Conservation (phyloP, 2,329 filamentous ascomycete genomes). For the Botrytis sinoallii region DNA sequence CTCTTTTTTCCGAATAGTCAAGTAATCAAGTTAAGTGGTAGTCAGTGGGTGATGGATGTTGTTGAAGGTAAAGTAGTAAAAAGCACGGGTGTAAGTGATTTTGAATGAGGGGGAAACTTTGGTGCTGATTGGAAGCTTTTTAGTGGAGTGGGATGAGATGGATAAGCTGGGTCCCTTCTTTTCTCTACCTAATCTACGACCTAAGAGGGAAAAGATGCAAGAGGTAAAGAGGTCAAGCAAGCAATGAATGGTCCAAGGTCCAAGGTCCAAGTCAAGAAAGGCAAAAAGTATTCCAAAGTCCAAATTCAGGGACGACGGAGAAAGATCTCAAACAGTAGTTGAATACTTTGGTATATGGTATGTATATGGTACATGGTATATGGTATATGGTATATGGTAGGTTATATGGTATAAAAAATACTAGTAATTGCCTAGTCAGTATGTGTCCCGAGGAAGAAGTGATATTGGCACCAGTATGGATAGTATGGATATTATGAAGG, state of each 20-base stretch:
- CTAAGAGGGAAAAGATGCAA: no score
- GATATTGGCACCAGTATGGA: no score
- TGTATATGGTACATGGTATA: no score
- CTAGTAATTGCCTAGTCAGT: neutral
- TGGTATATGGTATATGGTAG: no score
- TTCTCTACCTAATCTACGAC: neutral
- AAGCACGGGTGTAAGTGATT: neutral
- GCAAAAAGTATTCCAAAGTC: no score
- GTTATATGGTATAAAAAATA: no score
- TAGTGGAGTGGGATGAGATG: neutral
- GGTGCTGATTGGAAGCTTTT: constrained; percentile 2
- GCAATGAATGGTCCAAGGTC: neutral
- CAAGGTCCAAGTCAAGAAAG: no score
- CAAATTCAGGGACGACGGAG: constrained; percentile 1
- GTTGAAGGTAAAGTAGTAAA: neutral
- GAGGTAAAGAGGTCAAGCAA: neutral
- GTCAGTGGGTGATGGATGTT: neutral
- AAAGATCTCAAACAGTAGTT: neutral
- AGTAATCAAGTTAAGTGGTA: neutral
- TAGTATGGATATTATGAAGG: neutral
- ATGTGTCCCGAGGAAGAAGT: neutral
- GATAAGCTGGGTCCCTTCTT: neutral
- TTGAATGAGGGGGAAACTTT: neutral
- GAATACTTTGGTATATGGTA: neutral
- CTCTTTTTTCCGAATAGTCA: neutral